phyloP scores from a whole-genome alignment of 164 flowering plant species.

The Akebia trifoliata region DNA sequence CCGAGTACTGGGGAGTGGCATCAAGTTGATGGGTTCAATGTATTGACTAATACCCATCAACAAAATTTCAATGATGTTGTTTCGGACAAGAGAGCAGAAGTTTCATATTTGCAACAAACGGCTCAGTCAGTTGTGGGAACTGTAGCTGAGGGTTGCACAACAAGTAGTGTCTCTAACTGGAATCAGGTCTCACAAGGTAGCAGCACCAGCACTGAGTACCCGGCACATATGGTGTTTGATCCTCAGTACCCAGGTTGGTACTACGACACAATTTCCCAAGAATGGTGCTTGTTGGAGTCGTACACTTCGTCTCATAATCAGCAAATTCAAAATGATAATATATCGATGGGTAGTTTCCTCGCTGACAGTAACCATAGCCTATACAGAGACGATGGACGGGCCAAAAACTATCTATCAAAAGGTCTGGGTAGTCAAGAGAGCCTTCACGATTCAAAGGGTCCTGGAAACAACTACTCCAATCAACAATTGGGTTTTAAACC shows the following conservation, averaged over 20 bases:
- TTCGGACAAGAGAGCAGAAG: slow-evolving; percentile 42
- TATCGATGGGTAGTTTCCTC: slow-evolving; percentile 21
- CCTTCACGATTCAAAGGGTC: slow-evolving; percentile 22
- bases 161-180: slow-evolving; percentile 40
- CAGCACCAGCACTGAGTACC: slow-evolving; percentile 60
- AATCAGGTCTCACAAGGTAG: slow-evolving; percentile 46
- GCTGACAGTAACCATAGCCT: slow-evolving; percentile 14
- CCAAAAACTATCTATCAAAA: too few species aligned
- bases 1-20: slow-evolving; percentile 72
- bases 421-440: slow-evolving; percentile 21
- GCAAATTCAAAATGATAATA: slow-evolving; percentile 37
- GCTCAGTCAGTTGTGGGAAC: slow-evolving; percentile 48
- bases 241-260: slow-evolving; percentile 96
- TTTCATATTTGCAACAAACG: slow-evolving; percentile 61
- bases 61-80: slow-evolving; percentile 21
- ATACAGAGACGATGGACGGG: slow-evolving; percentile 25
- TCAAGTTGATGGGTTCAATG: slow-evolving; percentile 53
- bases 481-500: slow-evolving; percentile 32
- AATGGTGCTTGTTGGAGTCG: slow-evolving; percentile 65
- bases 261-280: slow-evolving; percentile 63
- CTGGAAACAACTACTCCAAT: slow-evolving; percentile 23
- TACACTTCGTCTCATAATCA: slow-evolving; percentile 34
- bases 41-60: slow-evolving; percentile 22
- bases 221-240: slow-evolving; percentile 84
- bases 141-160: slow-evolving; percentile 32